Evolutionary conservation across 1,284 basidiomycete genomes (phyloP).

Genomic region (Trametes pubescens): DNA sequence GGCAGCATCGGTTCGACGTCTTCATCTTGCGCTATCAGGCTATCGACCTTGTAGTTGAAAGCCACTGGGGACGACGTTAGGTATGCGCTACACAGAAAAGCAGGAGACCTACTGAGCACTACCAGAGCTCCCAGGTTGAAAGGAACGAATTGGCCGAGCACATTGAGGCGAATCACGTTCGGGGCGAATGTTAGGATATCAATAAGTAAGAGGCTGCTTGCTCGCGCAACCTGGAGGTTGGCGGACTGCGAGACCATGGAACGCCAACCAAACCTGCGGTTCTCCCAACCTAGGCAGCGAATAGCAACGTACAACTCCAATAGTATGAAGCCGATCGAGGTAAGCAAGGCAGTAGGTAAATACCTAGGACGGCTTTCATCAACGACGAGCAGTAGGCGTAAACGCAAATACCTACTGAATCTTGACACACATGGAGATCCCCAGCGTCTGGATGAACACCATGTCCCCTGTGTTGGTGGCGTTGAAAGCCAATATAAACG

Average conservation of each 20-base stretch:
- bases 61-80: slow-evolving; percentile 24
- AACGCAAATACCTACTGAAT: slow-evolving; percentile 45
- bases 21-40: not conserved
- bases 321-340: slow-evolving; percentile 50
- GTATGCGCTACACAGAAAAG: not conserved
- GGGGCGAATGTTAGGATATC: slow-evolving; percentile 57
- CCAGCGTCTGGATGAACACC: slow-evolving; percentile 28
- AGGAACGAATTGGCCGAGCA: slow-evolving; percentile 56
- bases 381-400: not conserved
- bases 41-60: slow-evolving; percentile 30
- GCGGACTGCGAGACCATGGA: slow-evolving; percentile 44
- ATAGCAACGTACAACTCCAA: slow-evolving; percentile 53
- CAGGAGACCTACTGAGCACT: slow-evolving; percentile 48
- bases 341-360: slow-evolving; percentile 51
- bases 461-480: slow-evolving; percentile 50
- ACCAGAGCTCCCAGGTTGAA: slow-evolving; percentile 56
- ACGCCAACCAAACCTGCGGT: slow-evolving; percentile 34
- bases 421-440: slow-evolving; percentile 39
- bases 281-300: slow-evolving; percentile 37
- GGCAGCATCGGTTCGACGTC: not conserved
- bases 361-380: slow-evolving; percentile 28
- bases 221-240: slow-evolving; percentile 28
- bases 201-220: slow-evolving; percentile 52
- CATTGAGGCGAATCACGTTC: slow-evolving; percentile 46
- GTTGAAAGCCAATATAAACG: slow-evolving; percentile 52